Evolutionary conservation across 371 early-diverging fungal genomes (phyloP), one percentile per base, ranked within the genome.

Genomic region (Mortierella sp.): DNA sequence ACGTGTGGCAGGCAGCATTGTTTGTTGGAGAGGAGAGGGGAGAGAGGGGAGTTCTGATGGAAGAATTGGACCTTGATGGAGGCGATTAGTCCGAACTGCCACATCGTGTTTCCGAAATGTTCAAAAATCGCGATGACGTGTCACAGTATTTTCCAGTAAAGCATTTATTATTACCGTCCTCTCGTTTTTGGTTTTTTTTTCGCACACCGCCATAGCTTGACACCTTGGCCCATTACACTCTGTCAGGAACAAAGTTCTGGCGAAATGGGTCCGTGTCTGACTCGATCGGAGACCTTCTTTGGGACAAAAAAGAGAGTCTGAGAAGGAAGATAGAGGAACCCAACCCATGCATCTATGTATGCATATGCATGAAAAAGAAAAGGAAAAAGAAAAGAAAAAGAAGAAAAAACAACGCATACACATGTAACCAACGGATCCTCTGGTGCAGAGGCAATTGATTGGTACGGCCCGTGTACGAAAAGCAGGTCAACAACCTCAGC

Each of bases 1-100:
- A 65, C 68, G 68, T 65, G 68, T 21, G 42, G 68, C 68, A 34
- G 68, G 68, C 34, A 65, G 38, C 68, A 65, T 65, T 34, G 31
- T 60, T 60, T 14, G 63, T 21, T 34, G 38, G 16, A 19, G 55
- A 55, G 16, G 38, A 65, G 68, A 19, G 42, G 24, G 68, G 68
- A 21, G 68, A 34, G 60, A 14, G 57, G 57, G 21, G 10, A 28
- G 60, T 31, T 65, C 28, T 65, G 68, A 65, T 65, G 68, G 68
- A 21, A 60, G 31, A 31, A 31, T 16, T 14, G 31, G 42, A 11
- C 34, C 34, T 38, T 65, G 68, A 65, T 65, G 68, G 31, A 1
- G 34, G n/a, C 7, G 55, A 16, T 38, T 38, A 65, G 38, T 65
- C 68, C 68, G 68, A 65, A 65, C 42, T 24, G 34, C 19, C 19